Evolutionary conservation across 306 rosid genomes (phyloP).

Genomic region (Casuarina glauca): DNA sequence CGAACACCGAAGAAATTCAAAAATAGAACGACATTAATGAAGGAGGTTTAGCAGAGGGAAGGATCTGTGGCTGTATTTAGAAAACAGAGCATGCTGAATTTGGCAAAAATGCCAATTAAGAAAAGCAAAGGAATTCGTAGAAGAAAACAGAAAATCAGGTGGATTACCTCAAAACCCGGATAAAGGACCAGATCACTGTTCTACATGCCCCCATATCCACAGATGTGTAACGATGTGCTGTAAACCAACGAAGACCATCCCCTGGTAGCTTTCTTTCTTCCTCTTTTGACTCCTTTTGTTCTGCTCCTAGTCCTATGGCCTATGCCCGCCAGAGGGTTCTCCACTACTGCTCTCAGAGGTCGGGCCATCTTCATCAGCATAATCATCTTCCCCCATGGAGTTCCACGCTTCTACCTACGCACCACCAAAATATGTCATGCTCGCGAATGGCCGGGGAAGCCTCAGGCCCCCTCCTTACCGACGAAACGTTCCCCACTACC

Average conservation of each 20-base stretch:
- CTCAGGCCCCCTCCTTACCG: slow-evolving; percentile 28
- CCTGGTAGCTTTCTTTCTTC: not conserved
- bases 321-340: slow-evolving; percentile 4
- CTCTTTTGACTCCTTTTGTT: not conserved
- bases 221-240: slow-evolving; percentile 41
- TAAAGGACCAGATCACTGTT: not conserved
- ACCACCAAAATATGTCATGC: slow-evolving; percentile 26
- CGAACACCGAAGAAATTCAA: not conserved
- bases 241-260: slow-evolving; percentile 30
- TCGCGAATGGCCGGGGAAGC: slow-evolving; percentile 14
- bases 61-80: slow-evolving; percentile 26
- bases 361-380: not conserved
- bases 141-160: not conserved
- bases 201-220: slow-evolving; percentile 25
- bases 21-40: not conserved
- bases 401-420: not conserved
- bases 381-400: slow-evolving; percentile 17
- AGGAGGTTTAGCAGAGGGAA: slow-evolving; percentile 11
- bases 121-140: not conserved
- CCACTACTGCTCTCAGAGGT: not conserved
- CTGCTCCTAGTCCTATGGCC: not conserved
- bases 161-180: slow-evolving; percentile 3
- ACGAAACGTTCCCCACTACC: slow-evolving; percentile 19
- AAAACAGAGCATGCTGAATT: not conserved
- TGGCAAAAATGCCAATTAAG: not conserved